These are phyloP conservation scores for Catharanthus roseus DNA, from an alignment of 257 asterid species.

Conservation along the genomic window DNA sequence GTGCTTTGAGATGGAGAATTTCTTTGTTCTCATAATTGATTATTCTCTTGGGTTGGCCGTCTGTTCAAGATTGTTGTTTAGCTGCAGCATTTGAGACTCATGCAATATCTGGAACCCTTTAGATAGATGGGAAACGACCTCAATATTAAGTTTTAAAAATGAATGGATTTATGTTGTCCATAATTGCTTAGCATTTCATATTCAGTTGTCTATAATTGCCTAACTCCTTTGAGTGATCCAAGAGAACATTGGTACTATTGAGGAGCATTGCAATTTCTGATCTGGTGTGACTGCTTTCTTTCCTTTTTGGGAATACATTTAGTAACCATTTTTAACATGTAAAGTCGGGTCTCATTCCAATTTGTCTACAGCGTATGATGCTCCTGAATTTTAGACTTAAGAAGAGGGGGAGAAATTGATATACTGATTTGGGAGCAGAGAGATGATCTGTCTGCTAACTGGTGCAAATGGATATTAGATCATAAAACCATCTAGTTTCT, in stretches of 20 bases:
- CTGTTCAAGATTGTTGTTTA: background rate
- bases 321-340: background rate
- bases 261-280: background rate
- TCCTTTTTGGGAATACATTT: background rate
- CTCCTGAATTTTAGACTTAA: background rate
- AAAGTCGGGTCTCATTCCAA: background rate
- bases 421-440: background rate
- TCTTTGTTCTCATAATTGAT: background rate
- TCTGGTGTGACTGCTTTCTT: background rate
- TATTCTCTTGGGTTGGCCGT: too few relatives aligned
- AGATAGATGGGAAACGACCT: background rate
- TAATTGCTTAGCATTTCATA: background rate
- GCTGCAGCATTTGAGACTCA: background rate
- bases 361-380: background rate
- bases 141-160: background rate
- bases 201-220: background rate
- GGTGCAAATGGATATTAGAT: background rate
- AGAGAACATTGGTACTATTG: background rate
- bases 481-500: background rate
- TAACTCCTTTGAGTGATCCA: background rate
- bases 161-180: background rate
- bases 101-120: background rate
- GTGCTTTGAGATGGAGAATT: background rate
- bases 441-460: background rate
- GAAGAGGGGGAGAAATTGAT: background rate